Conservation (phyloP, 805 yeast species). For the Yarrowia sp. region DNA sequence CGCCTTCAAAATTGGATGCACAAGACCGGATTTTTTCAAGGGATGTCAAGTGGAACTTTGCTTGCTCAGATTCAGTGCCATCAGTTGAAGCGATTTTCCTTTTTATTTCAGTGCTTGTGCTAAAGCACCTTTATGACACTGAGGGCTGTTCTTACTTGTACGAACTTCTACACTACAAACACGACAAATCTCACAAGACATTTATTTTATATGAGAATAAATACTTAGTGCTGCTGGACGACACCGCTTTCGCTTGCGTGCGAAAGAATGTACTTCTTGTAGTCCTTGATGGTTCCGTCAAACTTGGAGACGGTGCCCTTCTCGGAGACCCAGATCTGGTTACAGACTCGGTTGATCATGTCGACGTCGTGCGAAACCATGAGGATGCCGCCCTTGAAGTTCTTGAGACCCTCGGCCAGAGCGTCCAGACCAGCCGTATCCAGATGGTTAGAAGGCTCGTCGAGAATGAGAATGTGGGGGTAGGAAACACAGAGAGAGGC, state of each 20-base stretch:
- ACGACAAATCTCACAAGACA: neutral
- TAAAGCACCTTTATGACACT: no score
- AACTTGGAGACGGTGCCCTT: constrained; percentile 74
- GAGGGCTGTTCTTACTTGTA: no score
- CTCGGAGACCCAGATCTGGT: constrained; percentile 95
- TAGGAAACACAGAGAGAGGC: constrained; percentile 87
- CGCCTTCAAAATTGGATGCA: no score
- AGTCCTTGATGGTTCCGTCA: constrained; percentile 79
- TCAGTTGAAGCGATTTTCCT: no score
- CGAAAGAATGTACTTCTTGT: constrained; percentile 80
- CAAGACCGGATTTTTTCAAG: no score
- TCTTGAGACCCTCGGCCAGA: constrained; percentile 78
- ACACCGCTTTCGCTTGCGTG: constrained; percentile 84
- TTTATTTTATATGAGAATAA: neutral
- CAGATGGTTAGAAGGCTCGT: constrained; percentile 97
- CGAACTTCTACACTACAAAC: neutral
- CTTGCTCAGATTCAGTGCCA: no score
- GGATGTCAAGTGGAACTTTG: no score
- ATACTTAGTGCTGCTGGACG: constrained; percentile 68
- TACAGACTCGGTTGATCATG: constrained; percentile 82
- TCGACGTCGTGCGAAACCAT: constrained; percentile 98
- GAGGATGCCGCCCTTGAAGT: constrained; percentile 90
- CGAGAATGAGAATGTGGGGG: constrained; percentile 89
- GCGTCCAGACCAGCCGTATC: constrained; percentile 99
- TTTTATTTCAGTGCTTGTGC: no score